These are phyloP conservation scores for Venturia pyrina DNA, from an alignment of 2,329 filamentous ascomycete genomes.

Conservation along the genomic window DNA sequence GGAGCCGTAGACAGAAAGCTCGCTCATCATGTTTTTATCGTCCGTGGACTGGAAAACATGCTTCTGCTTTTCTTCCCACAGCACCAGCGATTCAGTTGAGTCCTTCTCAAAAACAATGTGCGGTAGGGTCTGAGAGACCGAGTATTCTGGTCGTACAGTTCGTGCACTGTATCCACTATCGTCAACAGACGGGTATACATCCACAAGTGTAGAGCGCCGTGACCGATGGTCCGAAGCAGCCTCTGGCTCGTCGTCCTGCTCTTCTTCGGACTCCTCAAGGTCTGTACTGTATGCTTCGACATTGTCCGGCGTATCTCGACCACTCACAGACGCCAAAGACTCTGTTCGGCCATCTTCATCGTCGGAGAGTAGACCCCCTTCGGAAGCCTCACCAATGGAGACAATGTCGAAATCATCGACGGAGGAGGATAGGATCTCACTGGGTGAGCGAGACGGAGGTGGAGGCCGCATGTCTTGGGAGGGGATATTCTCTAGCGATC, in stretches of 20 bases:
- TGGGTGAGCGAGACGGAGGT: constrained; percentile 6
- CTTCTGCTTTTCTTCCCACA: neutral
- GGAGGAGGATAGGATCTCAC: neutral
- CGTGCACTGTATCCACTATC: constrained; percentile 8
- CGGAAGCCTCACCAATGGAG: neutral
- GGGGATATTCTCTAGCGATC: neutral
- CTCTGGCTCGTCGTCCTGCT: constrained; percentile 17
- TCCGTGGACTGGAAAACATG: constrained; percentile 6
- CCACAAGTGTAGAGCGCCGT: constrained; percentile 2
- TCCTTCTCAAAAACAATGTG: constrained; percentile 4
- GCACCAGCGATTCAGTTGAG: neutral
- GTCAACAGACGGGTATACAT: constrained; percentile 1
- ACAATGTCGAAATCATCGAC: constrained; percentile 11
- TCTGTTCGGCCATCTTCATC: constrained; percentile 27
- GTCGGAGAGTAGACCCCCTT: constrained; percentile 18
- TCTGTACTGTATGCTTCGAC: constrained; percentile 20
- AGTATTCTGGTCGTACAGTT: neutral
- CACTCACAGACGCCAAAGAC: constrained; percentile 26
- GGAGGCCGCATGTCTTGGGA: neutral
- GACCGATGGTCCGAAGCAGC: neutral
- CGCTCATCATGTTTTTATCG: neutral
- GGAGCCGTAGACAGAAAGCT: constrained; percentile 6
- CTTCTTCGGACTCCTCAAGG: constrained; percentile 21
- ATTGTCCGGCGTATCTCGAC: constrained; percentile 23
- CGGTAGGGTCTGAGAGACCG: neutral